Conservation (phyloP, 2,329 filamentous ascomycete species). For the Colletotrichum coccodes region DNA sequence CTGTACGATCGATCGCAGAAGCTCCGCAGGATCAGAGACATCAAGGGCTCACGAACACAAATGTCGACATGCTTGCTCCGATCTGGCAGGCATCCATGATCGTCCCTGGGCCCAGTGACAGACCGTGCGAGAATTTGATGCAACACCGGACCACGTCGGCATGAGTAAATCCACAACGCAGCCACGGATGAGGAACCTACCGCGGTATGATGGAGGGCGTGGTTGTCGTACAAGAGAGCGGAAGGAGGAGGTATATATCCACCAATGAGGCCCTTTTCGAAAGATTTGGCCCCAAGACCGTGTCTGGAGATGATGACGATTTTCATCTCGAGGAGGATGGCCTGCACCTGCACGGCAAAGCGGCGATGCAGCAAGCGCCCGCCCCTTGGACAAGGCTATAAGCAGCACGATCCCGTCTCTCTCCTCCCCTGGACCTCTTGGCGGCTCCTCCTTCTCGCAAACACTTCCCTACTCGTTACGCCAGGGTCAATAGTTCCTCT, state of each 20-base stretch:
- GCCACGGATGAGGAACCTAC: no score
- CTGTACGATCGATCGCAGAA: slow-evolving; percentile 21
- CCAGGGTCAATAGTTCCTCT: slow-evolving; percentile 1
- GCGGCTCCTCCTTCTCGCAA: slow-evolving; percentile 3
- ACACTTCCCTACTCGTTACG: slow-evolving; percentile 6
- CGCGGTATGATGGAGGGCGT: background rate
- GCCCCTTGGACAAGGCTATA: background rate
- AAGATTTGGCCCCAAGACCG: background rate
- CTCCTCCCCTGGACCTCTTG: background rate
- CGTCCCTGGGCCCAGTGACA: background rate
- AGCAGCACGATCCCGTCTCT: background rate
- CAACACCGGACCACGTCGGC: background rate
- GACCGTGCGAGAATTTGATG: background rate
- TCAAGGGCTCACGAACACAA: background rate
- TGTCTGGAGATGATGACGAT: no score
- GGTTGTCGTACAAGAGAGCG: background rate
- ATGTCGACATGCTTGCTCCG: background rate
- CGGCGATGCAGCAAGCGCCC: slow-evolving; percentile 17
- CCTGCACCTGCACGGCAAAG: background rate
- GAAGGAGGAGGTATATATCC: background rate
- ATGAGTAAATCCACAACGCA: no score
- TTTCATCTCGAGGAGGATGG: background rate
- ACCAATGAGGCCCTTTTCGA: slow-evolving; percentile 17
- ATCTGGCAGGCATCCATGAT: background rate
- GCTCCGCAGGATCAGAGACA: slow-evolving; percentile 27